Base-by-base conservation (phyloP, 495 filamentous ascomycete species). In the Clavariopsis aquatica region DNA sequence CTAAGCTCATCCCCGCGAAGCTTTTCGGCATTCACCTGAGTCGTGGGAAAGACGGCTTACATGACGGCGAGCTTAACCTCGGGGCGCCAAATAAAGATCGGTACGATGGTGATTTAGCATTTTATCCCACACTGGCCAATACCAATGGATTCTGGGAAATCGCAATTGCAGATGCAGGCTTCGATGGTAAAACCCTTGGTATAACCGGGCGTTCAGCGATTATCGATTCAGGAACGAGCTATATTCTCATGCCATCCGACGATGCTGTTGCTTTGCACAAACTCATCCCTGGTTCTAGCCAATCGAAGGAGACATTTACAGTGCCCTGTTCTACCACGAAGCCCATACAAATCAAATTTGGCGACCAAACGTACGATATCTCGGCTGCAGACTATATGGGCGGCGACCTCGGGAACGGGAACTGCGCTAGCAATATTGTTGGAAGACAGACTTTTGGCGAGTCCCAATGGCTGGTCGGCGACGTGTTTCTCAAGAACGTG, bases 401-500 rank as follows among this genome's bases (percentile, higher is more conserved):
- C 8, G 68, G 68, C 1, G 70, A 70, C 9, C 65, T 77, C 2
- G 72, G 71, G 29, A 67, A 66, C 6, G 76, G 69, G 1, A 73
- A 66, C 13, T 96, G 91, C 71, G 74, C 79, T 19, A 89, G 87
- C 70, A 90, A 87, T 46, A 83, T 94, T 59, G 74, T 79, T 55
- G 72, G 72, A 23, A 61, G 69, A 19, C 73, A 79, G 61, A 75
- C 80, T 4, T 81, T 82, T 52, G 81, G 77, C 26, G 47, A 75
- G 17, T 69, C 80, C 51, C 73, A 79, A 73, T 94, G 92, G 91
- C 79, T 96, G 28, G 73, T 94, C 0, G 91, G 91, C 5, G 91
- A 93, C 67, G 82, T 88, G 4, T 95, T 95, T 68, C 74, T 96
- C 60, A 96, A 95, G 77, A 94, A 95, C 65, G 90, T 95, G n/a